phyloP scores from a whole-genome alignment of 257 asterid genomes.

The Orobanche coerulescens region DNA sequence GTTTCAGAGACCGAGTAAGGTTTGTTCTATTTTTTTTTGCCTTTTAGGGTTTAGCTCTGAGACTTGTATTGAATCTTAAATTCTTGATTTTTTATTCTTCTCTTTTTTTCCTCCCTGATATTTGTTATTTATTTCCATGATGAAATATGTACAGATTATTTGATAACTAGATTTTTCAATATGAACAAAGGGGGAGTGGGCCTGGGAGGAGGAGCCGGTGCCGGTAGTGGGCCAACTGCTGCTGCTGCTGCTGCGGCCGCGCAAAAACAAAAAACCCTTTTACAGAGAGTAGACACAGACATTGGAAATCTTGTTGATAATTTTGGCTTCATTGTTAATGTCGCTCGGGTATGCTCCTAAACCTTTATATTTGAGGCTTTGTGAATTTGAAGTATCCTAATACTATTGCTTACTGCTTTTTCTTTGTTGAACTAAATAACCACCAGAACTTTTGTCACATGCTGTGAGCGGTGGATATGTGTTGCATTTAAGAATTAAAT shows the following conservation, averaged over 20 bases:
- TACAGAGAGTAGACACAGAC: slow-evolving; percentile 76
- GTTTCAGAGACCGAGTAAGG: not conserved
- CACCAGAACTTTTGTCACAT: not conserved
- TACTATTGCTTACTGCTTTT: not conserved
- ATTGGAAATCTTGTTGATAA: slow-evolving; percentile 73
- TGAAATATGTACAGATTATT: not conserved
- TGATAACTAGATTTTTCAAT: not conserved
- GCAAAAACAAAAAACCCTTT: slow-evolving; percentile 66
- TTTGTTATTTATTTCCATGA: too few species aligned
- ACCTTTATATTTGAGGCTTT: not conserved
- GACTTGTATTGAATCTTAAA: not conserved
- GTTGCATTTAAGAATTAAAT: not conserved
- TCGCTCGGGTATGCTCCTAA: slow-evolving; percentile 46
- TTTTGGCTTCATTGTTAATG: slow-evolving; percentile 66
- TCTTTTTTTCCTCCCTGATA: not conserved
- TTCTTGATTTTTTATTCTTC: not conserved
- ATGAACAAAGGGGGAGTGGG: slow-evolving; percentile 79
- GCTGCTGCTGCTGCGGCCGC: slow-evolving; percentile 76
- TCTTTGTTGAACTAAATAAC: not conserved
- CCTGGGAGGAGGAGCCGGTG: slow-evolving; percentile 31
- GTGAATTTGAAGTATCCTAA: not conserved
- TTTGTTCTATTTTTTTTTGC: not conserved
- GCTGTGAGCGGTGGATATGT: not conserved
- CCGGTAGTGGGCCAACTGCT: slow-evolving; percentile 43
- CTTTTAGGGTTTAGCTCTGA: not conserved